Percentiles rank a stretch among this genome's conserved stretches.
Conservation (phyloP, 2,329 filamentous ascomycete genomes). For the Colletotrichum gigasporum region DNA sequence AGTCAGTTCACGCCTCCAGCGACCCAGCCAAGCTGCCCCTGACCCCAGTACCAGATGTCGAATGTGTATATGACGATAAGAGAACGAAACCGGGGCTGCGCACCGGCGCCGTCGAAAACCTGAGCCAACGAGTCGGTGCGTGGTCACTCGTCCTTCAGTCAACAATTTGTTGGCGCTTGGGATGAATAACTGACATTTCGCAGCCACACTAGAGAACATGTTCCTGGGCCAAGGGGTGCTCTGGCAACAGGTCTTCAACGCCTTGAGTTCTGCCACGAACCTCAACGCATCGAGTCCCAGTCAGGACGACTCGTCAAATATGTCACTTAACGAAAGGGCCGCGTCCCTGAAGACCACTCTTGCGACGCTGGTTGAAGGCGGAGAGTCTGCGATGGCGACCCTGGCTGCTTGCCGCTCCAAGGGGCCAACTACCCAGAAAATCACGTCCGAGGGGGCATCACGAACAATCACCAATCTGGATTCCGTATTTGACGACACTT, state of each 20-base stretch:
- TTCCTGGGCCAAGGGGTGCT: slow-evolving; percentile 48
- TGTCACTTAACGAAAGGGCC: slow-evolving; percentile 34
- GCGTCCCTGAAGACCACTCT: slow-evolving; percentile 34
- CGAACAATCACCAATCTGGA: neutral
- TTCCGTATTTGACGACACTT: neutral
- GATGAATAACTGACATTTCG: slow-evolving; percentile 5
- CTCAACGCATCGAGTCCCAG: neutral
- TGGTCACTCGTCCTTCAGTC: slow-evolving; percentile 1
- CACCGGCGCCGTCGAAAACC: slow-evolving; percentile 44
- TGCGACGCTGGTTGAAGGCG: slow-evolving; percentile 29
- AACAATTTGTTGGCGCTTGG: slow-evolving; percentile 34
- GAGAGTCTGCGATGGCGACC: slow-evolving; percentile 1
- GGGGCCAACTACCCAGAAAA: neutral
- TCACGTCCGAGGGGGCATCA: neutral
- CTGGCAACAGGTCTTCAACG: slow-evolving; percentile 44
- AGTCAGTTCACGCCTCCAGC: slow-evolving; percentile 32
- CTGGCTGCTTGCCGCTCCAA: neutral
- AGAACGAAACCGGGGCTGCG: slow-evolving; percentile 44
- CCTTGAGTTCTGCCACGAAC: slow-evolving; percentile 5
- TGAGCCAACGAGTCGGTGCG: slow-evolving; percentile 40
- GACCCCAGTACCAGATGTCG: slow-evolving; percentile 23
- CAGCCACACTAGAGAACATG: slow-evolving; percentile 46
- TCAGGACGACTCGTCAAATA: neutral
- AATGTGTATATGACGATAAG: slow-evolving; percentile 46
- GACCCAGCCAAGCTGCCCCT: neutral